Percentiles rank a stretch among this genome's conserved stretches.
Evolutionary conservation across 192 early-diverging fungal genomes (phyloP).

Genomic region (Podila epicladia): DNA sequence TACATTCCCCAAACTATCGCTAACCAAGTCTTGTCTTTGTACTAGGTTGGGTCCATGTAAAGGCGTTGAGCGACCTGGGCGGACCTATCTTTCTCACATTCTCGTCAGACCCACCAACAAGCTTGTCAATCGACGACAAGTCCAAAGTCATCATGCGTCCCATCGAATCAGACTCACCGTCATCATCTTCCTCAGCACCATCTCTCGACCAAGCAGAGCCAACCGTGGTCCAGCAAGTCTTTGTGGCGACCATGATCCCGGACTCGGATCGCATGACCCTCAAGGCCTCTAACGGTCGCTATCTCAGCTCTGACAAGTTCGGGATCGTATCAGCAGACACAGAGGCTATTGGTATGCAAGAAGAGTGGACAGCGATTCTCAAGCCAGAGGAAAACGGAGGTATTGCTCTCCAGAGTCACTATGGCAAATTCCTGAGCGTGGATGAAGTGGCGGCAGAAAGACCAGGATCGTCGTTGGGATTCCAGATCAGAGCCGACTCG

Average conservation of each 20-base stretch:
- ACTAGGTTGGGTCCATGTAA: conserved; percentile 72
- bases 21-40: neutral
- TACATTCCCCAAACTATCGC: neutral
- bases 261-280: conserved; percentile 64
- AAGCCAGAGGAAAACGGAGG: conserved; percentile 68
- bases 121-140: conserved; percentile 59
- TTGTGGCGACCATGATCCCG: conserved; percentile 71
- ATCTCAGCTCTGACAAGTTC: conserved; percentile 82
- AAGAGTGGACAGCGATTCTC: conserved; percentile 79
- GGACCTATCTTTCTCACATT: conserved; percentile 77
- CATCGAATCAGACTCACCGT: conserved; percentile 24
- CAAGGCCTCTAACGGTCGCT: conserved; percentile 71
- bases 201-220: conserved; percentile 59
- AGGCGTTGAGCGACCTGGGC: conserved; percentile 68
- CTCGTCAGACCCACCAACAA: conserved; percentile 68
- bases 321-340: conserved; percentile 74
- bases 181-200: neutral
- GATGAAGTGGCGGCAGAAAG: conserved; percentile 65
- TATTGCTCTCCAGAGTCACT: conserved; percentile 68
- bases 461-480: conserved; percentile 34
- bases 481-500: conserved; percentile 73
- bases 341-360: conserved; percentile 82
- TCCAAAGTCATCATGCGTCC: conserved; percentile 57
- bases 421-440: conserved; percentile 73
- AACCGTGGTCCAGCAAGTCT: conserved; percentile 68